Evolutionary conservation across 1,139 yeast species (phyloP).

Genomic region (Eremothecium gossypii): DNA sequence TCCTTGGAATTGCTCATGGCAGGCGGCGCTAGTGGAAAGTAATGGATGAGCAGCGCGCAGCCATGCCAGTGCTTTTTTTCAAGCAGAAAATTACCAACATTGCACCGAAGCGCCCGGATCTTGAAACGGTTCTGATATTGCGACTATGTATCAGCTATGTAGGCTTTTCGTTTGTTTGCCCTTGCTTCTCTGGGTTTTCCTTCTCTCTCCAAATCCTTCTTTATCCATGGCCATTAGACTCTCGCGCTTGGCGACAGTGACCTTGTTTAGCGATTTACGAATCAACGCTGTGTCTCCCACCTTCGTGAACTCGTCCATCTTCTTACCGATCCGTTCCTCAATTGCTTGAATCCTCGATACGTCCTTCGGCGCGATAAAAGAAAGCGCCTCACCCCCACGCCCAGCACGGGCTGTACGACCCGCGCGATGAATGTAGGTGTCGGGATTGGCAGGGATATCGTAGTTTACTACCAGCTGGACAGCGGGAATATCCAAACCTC

Average conservation of each 20-base stretch:
- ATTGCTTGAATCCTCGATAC: constrained; percentile 73
- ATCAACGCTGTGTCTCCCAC: constrained; percentile 72
- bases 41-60: no score
- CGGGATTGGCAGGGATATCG: constrained; percentile 94
- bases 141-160: neutral
- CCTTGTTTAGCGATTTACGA: constrained; percentile 54
- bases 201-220: constrained; percentile 75
- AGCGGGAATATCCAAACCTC: constrained; percentile 94
- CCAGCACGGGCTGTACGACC: constrained; percentile 99
- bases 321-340: constrained; percentile 71
- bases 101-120: no score
- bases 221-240: constrained; percentile 89
- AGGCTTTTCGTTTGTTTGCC: constrained; percentile 8
- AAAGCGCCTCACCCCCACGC: constrained; percentile 56
- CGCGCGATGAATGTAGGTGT: constrained; percentile 93
- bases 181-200: constrained; percentile 46
- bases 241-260: constrained; percentile 80
- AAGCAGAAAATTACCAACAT: neutral
- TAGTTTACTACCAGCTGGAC: constrained; percentile 85
- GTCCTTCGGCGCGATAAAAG: constrained; percentile 80
- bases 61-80: neutral
- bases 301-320: constrained; percentile 63
- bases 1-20: constrained; percentile 13
- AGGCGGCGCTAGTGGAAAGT: no score
- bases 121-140: no score